Percentiles rank a stretch among this genome's conserved stretches.
Conservation (phyloP, 225 moss, liverwort and hornwort genomes). For the Pseudoscleropodium purum region DNA sequence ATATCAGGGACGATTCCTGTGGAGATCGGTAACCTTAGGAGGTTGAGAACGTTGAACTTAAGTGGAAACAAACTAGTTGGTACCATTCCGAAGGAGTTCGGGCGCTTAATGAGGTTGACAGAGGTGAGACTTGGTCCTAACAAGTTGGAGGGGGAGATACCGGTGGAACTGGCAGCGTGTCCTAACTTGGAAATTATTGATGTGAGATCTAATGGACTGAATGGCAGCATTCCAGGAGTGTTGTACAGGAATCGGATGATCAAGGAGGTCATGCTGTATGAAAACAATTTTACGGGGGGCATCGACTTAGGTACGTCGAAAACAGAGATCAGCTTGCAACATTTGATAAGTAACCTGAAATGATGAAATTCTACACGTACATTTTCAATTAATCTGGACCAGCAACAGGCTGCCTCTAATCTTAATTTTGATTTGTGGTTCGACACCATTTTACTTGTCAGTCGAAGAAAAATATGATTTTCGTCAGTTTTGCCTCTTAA, state of each 20-base stretch:
- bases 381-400: not conserved
- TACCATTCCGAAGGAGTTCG: not conserved
- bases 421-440: not conserved
- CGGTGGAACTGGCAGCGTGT: not conserved
- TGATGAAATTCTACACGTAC: not conserved
- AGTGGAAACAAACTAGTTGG: not conserved
- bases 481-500: not conserved
- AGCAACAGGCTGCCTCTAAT: not conserved
- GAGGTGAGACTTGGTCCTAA: not conserved
- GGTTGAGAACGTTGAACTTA: not conserved
- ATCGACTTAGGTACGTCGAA: not conserved
- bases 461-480: not conserved
- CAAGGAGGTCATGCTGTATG: not conserved
- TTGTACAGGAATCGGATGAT: not conserved
- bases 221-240: not conserved
- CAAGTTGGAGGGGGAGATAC: slow-evolving; percentile 5
- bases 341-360: not conserved
- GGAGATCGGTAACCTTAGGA: not conserved
- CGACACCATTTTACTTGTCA: not conserved
- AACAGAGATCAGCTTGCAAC: not conserved
- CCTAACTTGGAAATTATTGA: not conserved
- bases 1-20: not conserved
- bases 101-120: not conserved
- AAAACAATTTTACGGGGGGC: slow-evolving; percentile 3
- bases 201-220: not conserved